These are phyloP conservation scores for Helenozyma rhizophorensis DNA, from an alignment of 805 yeast species.

Conservation along the genomic window DNA sequence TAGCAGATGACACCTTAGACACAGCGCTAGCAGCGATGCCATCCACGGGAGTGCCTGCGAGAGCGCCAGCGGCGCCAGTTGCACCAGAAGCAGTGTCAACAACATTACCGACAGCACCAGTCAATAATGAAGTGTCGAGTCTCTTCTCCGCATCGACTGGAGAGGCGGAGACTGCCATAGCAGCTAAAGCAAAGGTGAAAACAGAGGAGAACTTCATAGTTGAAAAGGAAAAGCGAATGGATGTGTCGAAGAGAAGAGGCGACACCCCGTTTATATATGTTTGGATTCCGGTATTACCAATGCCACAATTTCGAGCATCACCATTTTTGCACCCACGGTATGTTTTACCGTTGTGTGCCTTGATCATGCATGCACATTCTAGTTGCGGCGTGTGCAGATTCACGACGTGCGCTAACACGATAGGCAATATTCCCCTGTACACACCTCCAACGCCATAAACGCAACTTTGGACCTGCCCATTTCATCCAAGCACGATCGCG, in stretches of 20 bases:
- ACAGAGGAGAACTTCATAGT: slow-evolving; percentile 7
- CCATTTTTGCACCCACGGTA: neutral
- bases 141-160: slow-evolving; percentile 5
- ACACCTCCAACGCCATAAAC: too few relatives aligned
- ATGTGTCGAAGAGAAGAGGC: neutral
- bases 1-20: too few relatives aligned
- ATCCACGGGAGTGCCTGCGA: neutral
- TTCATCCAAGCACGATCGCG: too few relatives aligned
- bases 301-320: too few relatives aligned
- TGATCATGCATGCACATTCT: neutral
- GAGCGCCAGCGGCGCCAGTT: neutral
- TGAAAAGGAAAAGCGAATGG: neutral
- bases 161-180: slow-evolving; percentile 8
- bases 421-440: too few relatives aligned
- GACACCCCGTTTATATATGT: neutral
- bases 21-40: too few relatives aligned
- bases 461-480: too few relatives aligned
- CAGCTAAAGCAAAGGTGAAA: slow-evolving; percentile 4
- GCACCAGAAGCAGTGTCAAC: neutral
- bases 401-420: too few relatives aligned
- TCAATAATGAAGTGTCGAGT: neutral
- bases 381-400: too few relatives aligned
- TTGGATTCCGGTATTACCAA: too few relatives aligned
- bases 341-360: too few relatives aligned
- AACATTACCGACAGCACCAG: neutral